Base-by-base conservation (phyloP, 2,329 filamentous ascomycete genomes). In the Paraphaeosphaeria sporulosa region DNA sequence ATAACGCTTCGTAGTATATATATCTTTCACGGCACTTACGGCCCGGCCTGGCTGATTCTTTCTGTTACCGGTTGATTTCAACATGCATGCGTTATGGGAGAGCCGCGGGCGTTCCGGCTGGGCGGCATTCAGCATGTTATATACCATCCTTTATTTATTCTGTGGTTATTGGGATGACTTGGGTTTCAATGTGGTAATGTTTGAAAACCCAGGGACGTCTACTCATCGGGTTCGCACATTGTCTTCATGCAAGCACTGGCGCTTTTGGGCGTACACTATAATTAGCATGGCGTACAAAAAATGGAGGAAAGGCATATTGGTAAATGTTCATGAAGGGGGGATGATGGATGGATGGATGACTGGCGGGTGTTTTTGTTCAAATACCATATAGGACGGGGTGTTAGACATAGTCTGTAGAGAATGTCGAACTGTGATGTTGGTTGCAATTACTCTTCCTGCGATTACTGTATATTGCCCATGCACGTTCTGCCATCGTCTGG, bases 1-100 rank as follows among this genome's bases (percentile, higher is more conserved):
- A 60, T 54, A 52, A 64, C 52, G 47, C 58, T 50, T 66, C 61
- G 61, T 69, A 65, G 59, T 52, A 52, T 15, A 51, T 52, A 69
- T 64, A 64, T 48, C 54, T 27, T 23, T 43, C 55, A 55, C 57
- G 30, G 46, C 55, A 51, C 47, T 38, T 55, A 42, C 50, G 58
- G 47, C 48, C 64, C 65, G 61, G 59, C 59, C 64, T 59, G 25
- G 44, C 50, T 38, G 54, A 58, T 44, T 53, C 13, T 32, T 61
- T 55, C 23, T 34, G n/a, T 54, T 58, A 48, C 58, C 32, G 55
- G 49, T 52, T 43, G 55, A 49, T 46, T 36, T 55, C 50, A 54
- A 47, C 61, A 65, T 65, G 60, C 63, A 67, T 64, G 40, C 51
- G 54, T 55, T 66, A 60, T 38, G 34, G 51, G 42, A 57, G 51